A percentile compares a stretch with the other conserved stretches of the same genome.
These are phyloP conservation scores for Paecilomyces fulvus DNA, from an alignment of 2,329 filamentous ascomycete species.

Conservation along the genomic window DNA sequence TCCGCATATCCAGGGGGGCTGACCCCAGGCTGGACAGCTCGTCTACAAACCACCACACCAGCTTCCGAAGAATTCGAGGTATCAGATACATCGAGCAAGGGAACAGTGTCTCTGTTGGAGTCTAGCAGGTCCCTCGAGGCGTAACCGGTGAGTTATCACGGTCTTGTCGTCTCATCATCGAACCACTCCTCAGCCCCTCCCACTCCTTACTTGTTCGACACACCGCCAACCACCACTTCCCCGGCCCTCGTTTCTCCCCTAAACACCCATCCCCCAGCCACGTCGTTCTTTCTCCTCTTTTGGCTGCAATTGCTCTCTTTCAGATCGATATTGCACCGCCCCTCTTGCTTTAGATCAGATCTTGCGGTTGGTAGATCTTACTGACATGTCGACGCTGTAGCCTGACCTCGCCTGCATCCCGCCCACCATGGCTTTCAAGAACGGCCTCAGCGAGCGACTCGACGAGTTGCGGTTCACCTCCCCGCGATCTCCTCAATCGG, in stretches of 20 bases:
- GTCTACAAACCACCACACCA: background rate
- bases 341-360: background rate
- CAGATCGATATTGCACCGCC: background rate
- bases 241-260: constrained; percentile 3
- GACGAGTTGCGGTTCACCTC: constrained; percentile 72
- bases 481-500: constrained; percentile 69
- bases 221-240: constrained; percentile 22
- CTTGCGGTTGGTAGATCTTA: background rate
- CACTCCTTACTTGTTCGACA: constrained; percentile 27
- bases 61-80: background rate
- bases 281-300: constrained; percentile 6
- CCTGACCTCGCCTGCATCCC: constrained; percentile 12
- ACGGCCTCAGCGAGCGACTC: constrained; percentile 57
- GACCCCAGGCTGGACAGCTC: background rate
- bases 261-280: constrained; percentile 10
- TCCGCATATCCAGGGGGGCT: background rate
- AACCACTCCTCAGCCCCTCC: constrained; percentile 27
- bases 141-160: background rate
- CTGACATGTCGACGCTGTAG: constrained; percentile 2
- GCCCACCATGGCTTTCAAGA: constrained; percentile 55
- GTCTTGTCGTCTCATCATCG: constrained; percentile 3
- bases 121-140: background rate
- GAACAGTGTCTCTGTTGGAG: background rate
- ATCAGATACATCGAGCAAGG: background rate
- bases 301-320: background rate